A percentile compares a stretch with the other conserved stretches of the same genome.
Evolutionary conservation across 306 rosid species (phyloP).

Genomic region (Senna siamea): DNA sequence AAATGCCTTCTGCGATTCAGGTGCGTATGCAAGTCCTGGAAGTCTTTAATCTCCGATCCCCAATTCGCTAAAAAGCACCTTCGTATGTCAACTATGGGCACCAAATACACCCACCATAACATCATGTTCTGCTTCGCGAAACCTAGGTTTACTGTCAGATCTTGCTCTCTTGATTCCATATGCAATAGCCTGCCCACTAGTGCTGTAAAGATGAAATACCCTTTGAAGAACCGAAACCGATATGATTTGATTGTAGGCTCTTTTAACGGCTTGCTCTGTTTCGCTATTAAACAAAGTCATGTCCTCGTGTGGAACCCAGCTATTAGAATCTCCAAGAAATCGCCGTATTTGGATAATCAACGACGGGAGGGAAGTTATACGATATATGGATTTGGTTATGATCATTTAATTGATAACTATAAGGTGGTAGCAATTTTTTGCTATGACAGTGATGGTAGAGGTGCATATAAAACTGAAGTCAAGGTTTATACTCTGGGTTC

Average conservation of each 20-base stretch:
- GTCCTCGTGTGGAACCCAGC: slow-evolving; percentile 42
- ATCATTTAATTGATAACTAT: slow-evolving; percentile 29
- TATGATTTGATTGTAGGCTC: slow-evolving; percentile 38
- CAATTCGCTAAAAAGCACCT: slow-evolving; percentile 41
- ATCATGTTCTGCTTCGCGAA: background rate
- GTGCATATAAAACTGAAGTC: slow-evolving; percentile 4
- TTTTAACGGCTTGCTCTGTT: slow-evolving; percentile 45
- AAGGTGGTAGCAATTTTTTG: slow-evolving; percentile 40
- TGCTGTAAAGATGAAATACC: background rate
- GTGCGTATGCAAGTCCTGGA: slow-evolving; percentile 41
- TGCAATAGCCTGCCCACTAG: background rate
- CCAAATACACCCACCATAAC: background rate
- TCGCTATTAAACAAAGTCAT: background rate
- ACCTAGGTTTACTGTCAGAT: background rate
- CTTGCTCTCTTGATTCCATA: slow-evolving; percentile 26
- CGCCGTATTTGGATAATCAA: slow-evolving; percentile 10
- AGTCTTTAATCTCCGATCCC: slow-evolving; percentile 46
- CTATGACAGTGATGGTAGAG: background rate
- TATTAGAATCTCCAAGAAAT: slow-evolving; percentile 20
- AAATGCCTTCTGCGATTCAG: slow-evolving; percentile 35
- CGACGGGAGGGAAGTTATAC: background rate
- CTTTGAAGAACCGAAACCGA: background rate
- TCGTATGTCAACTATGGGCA: background rate
- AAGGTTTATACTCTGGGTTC: slow-evolving; percentile 36
- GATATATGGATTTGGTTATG: slow-evolving; percentile 43